A percentile compares a stretch with the other conserved stretches of the same genome.
These are phyloP conservation scores for Boletellus sp. DNA, from an alignment of 768 basidiomycete genomes.

Conservation along the genomic window DNA sequence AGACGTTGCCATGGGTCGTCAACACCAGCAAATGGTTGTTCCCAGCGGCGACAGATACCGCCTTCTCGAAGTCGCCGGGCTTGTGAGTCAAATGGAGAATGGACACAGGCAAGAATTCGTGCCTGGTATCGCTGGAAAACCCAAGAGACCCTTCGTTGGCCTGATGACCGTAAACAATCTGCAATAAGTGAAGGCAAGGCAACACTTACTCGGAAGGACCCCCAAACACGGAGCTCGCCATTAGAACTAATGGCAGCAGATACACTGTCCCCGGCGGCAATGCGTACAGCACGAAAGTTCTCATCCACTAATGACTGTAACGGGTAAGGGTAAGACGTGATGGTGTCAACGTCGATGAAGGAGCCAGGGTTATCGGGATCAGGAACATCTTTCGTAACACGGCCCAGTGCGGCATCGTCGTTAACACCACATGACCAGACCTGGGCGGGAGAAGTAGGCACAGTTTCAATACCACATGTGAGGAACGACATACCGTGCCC, in stretches of 20 bases:
- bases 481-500: conserved; percentile 66
- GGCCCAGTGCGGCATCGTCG: conserved; percentile 85
- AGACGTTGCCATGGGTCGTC: conserved; percentile 83
- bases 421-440: conserved; percentile 86
- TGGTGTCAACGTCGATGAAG: conserved; percentile 50
- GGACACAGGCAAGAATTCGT: conserved; percentile 65
- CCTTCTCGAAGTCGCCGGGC: conserved; percentile 65
- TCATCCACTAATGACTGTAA: conserved; percentile 69
- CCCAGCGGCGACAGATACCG: conserved; percentile 74
- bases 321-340: conserved; percentile 60
- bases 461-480: neutral
- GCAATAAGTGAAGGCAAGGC: neutral
- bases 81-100: conserved; percentile 56
- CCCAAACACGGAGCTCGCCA: conserved; percentile 86
- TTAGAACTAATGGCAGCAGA: conserved; percentile 77
- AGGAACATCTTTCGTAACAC: conserved; percentile 60
- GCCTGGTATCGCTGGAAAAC: conserved; percentile 63
- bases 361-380: conserved; percentile 56
- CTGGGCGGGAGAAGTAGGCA: conserved; percentile 35
- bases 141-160: conserved; percentile 81
- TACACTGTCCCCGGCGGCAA: conserved; percentile 85
- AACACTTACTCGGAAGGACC: conserved; percentile 74
- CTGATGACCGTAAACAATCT: conserved; percentile 32
- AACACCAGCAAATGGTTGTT: conserved; percentile 88
- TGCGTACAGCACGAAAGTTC: conserved; percentile 77